Conservation (phyloP, 2,329 filamentous ascomycete species). For the Pseudogymnoascus destructans region DNA sequence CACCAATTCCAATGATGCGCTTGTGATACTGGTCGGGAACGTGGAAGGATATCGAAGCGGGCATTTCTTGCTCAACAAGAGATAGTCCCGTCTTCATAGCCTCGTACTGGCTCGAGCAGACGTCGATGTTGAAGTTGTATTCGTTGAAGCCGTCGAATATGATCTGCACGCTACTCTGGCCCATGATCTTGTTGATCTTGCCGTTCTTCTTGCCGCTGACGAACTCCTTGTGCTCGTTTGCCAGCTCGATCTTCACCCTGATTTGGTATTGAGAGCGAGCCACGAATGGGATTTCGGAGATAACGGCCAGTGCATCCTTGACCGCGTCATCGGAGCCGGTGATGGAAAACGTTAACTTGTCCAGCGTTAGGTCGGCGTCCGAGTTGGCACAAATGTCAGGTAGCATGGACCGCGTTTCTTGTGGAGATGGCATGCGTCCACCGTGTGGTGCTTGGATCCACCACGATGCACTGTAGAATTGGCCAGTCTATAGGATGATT, state of each 20-base stretch:
- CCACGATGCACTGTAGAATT: constrained; percentile 97
- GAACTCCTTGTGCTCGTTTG: constrained; percentile 99
- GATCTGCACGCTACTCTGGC: constrained; percentile 96
- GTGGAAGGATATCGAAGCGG: constrained; percentile 96
- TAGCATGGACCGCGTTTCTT: constrained; percentile 78
- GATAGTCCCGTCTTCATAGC: constrained; percentile 86
- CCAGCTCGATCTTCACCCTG: constrained; percentile 94
- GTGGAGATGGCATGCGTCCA: constrained; percentile 42
- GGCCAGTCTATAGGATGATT: constrained; percentile 53
- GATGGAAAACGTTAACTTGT: constrained; percentile 85
- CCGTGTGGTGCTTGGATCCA: constrained; percentile 73
- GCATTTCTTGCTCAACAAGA: constrained; percentile 97
- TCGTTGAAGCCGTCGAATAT: constrained; percentile 99
- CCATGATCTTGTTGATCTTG: constrained; percentile 99
- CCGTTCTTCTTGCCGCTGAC: constrained; percentile 99
- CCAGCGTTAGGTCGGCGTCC: constrained; percentile 86
- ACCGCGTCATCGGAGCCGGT: constrained; percentile 94
- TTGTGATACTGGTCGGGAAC: constrained; percentile 99
- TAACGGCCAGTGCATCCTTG: constrained; percentile 86
- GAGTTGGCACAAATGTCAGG: constrained; percentile 94
- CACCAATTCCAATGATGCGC: constrained; percentile 95
- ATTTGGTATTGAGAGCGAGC: constrained; percentile 82
- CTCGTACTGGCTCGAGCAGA: constrained; percentile 83
- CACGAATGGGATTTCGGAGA: constrained; percentile 83
- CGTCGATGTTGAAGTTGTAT: constrained; percentile 99